phyloP scores from a whole-genome alignment of 2,329 filamentous ascomycete genomes.

The Akanthomyces muscarius region DNA sequence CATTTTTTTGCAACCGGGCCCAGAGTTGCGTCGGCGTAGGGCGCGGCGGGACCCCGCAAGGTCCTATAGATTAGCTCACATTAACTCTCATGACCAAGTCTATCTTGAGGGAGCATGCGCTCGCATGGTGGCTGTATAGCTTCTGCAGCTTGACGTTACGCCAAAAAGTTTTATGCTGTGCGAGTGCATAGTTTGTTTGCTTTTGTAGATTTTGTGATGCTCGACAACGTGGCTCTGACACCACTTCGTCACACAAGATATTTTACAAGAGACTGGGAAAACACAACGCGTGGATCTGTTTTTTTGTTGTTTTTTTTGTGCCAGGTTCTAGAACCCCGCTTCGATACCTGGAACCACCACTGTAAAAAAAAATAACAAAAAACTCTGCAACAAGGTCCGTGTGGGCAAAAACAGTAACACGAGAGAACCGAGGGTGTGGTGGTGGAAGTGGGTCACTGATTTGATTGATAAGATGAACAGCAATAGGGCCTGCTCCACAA shows the following conservation, averaged over 20 bases:
- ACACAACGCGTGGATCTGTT: no score
- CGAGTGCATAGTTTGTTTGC: not conserved
- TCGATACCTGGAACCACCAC: not conserved
- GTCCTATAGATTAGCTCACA: not conserved
- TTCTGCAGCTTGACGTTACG: no score
- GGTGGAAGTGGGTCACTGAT: conserved; percentile 10
- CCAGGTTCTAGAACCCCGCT: not conserved
- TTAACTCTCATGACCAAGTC: not conserved
- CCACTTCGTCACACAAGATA: not conserved
- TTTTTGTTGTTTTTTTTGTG: no score
- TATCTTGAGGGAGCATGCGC: not conserved
- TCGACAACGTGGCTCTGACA: conserved; percentile 7
- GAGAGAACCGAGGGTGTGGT: conserved; percentile 1
- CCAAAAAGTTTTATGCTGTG: not conserved
- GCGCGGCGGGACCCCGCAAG: not conserved
- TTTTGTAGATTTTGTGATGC: not conserved
- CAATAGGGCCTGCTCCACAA: not conserved
- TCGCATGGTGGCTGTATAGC: not conserved
- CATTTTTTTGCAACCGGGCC: no score
- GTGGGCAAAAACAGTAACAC: not conserved
- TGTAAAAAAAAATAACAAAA: not conserved
- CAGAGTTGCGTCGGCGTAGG: not conserved
- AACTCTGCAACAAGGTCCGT: not conserved
- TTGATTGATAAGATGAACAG: conserved; percentile 19
- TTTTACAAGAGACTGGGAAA: no score